phyloP scores from a whole-genome alignment of 805 yeast species.

The Scheffersomyces coipomensis region DNA sequence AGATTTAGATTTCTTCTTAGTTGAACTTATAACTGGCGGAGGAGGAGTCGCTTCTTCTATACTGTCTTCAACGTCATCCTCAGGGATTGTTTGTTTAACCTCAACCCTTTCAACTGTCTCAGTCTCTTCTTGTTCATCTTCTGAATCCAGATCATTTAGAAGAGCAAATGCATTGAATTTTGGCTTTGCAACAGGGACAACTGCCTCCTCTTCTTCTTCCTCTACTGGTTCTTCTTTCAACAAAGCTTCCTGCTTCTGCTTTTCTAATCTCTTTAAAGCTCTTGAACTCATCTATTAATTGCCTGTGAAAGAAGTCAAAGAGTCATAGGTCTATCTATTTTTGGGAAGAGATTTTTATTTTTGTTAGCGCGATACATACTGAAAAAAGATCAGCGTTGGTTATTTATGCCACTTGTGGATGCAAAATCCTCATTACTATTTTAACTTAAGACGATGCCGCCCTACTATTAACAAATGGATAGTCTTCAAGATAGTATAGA shows the following conservation, averaged over 20 bases:
- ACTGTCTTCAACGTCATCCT: conserved; percentile 13
- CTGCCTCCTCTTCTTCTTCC: conserved; percentile 14
- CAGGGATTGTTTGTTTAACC: conserved; percentile 4
- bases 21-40: neutral
- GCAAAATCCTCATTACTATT: no score
- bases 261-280: conserved; percentile 45
- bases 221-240: conserved; percentile 10
- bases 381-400: no score
- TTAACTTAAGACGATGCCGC: no score
- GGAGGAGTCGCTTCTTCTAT: conserved; percentile 6
- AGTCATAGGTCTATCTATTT: no score
- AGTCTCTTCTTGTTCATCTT: conserved; percentile 11
- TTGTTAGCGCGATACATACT: no score
- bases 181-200: conserved; percentile 11
- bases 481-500: no score
- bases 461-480: no score
- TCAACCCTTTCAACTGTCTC: conserved; percentile 12
- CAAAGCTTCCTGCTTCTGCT: conserved; percentile 12
- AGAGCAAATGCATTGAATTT: conserved; percentile 47
- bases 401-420: no score
- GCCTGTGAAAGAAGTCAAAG: no score
- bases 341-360: no score
- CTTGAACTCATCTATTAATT: conserved; percentile 58
- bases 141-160: conserved; percentile 23
- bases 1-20: conserved; percentile 11